Base-by-base conservation (phyloP, 192 early-diverging fungal genomes). In the Phycomyces blakesleeanus region DNA sequence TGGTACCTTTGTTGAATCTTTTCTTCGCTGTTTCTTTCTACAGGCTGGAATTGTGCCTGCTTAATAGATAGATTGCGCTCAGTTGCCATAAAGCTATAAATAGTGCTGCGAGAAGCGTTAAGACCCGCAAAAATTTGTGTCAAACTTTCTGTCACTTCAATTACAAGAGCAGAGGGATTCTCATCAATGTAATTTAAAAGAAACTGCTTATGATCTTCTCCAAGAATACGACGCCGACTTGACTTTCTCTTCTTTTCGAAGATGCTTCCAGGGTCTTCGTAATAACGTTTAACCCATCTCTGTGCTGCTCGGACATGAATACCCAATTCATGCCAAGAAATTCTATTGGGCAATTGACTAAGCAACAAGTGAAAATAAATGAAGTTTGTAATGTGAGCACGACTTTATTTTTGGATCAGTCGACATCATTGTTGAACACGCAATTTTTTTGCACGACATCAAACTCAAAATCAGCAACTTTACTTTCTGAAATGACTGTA, bases 141-240 rank as follows among this genome's bases (percentile, higher is more conserved):
- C 11, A 61, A 38, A 20, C 29, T 55, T 44, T 55, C 39, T 41
- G 15, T 12, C 34, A 63, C 52, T 38, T 63, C 51, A 40, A 8
- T 41, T 41, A 52, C 22, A 40, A 63, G 38, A 53, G 34, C 50
- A 53, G 49, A 52, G 14, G 61, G 61, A 25, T 63, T 52, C 37
- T 63, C 52, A 63, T 63, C 61, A 54, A 63, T 63, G 29, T 40
- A 63, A 5, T 53, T 29, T 63, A 63, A 40, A 20, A 55, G 34
- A 63, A 55, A 53, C 25, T 63, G 16, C 8, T 53, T 63, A 63
- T 63, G 51, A 3, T 63, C 61, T n/a, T n/a, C n/a, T 6, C 22
- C 14, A 41, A 63, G 52, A 53, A 63, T 41, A 54, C 51, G 52
- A 41, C 20, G 37, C 7, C 59, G 49, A 51, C 47, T 47, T 51